A percentile compares a stretch with the other conserved stretches of the same genome.
These are phyloP conservation scores for Sordaria brevicollis DNA, from an alignment of 495 filamentous ascomycete species.

Conservation along the genomic window DNA sequence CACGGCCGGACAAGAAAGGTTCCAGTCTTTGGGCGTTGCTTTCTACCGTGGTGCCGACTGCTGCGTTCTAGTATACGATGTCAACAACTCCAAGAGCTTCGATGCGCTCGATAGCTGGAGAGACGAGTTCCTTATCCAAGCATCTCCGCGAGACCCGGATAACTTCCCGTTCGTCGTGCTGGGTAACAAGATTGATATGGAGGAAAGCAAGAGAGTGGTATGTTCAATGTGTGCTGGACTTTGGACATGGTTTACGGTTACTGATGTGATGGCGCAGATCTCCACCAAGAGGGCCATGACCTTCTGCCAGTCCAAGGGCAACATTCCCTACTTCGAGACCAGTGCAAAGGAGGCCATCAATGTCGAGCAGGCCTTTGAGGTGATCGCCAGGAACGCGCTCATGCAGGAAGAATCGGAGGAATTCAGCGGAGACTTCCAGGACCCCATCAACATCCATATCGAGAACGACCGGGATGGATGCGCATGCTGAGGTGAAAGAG, in stretches of 20 bases:
- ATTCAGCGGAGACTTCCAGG: constrained; percentile 83
- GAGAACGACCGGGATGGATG: constrained; percentile 87
- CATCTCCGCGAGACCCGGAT: constrained; percentile 90
- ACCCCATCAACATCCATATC: constrained; percentile 94
- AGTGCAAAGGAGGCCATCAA: constrained; percentile 98
- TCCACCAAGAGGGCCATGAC: constrained; percentile 91
- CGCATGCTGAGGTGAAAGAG: constrained; percentile 51
- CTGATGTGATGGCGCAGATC: constrained; percentile 42
- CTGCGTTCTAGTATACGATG: constrained; percentile 96
- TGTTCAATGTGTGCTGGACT: constrained; percentile 8
- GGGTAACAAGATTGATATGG: constrained; percentile 98
- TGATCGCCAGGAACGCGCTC: constrained; percentile 93
- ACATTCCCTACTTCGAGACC: constrained; percentile 97
- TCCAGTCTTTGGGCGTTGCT: constrained; percentile 93
- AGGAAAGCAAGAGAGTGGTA: constrained; percentile 91
- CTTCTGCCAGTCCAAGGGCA: constrained; percentile 94
- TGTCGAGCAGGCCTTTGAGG: constrained; percentile 97
- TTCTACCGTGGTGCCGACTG: constrained; percentile 98
- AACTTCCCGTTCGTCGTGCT: constrained; percentile 97
- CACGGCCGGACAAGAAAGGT: constrained; percentile 94
- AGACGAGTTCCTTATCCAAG: constrained; percentile 97
- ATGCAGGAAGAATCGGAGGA: constrained; percentile 95
- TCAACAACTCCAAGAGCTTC: constrained; percentile 98
- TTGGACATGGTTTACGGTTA: neutral
- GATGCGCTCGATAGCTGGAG: constrained; percentile 97